Conservation (phyloP, 768 basidiomycete genomes). For the Leccinum incarnatum region DNA sequence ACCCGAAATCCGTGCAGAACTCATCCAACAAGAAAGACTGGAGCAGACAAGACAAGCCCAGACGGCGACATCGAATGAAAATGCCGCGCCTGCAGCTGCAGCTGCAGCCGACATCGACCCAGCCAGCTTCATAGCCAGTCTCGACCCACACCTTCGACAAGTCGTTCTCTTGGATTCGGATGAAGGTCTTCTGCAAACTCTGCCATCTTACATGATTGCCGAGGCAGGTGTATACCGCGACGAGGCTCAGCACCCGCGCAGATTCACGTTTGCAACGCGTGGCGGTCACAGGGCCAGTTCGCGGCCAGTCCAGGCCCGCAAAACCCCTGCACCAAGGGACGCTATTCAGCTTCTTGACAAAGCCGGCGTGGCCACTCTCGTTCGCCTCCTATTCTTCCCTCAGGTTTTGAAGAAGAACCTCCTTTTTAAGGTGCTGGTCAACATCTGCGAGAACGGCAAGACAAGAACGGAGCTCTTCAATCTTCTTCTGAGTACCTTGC, state of each 20-base stretch:
- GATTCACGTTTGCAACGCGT: slow-evolving; percentile 31
- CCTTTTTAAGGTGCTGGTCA: slow-evolving; percentile 86
- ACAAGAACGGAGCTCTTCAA: slow-evolving; percentile 93
- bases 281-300: slow-evolving; percentile 27
- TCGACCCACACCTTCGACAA: slow-evolving; percentile 86
- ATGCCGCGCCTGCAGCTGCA: slow-evolving; percentile 38
- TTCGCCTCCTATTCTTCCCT: slow-evolving; percentile 94
- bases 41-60: slow-evolving; percentile 66
- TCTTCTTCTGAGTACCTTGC: slow-evolving; percentile 87
- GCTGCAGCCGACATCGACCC: slow-evolving; percentile 77
- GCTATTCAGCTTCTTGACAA: slow-evolving; percentile 94
- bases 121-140: slow-evolving; percentile 86
- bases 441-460: slow-evolving; percentile 92
- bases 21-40: slow-evolving; percentile 90
- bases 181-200: slow-evolving; percentile 75
- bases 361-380: slow-evolving; percentile 79
- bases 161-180: slow-evolving; percentile 90
- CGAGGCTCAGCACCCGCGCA: slow-evolving; percentile 38
- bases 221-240: slow-evolving; percentile 78
- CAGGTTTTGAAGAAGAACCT: slow-evolving; percentile 83
- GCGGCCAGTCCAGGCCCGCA: slow-evolving; percentile 39
- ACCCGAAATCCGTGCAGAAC: slow-evolving; percentile 94
- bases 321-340: slow-evolving; percentile 64
- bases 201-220: slow-evolving; percentile 84
- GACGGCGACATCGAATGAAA: slow-evolving; percentile 30